Percentiles rank a stretch among this genome's conserved stretches.
Conservation (phyloP, 257 asterid species). For the Solanum habrochaites region DNA sequence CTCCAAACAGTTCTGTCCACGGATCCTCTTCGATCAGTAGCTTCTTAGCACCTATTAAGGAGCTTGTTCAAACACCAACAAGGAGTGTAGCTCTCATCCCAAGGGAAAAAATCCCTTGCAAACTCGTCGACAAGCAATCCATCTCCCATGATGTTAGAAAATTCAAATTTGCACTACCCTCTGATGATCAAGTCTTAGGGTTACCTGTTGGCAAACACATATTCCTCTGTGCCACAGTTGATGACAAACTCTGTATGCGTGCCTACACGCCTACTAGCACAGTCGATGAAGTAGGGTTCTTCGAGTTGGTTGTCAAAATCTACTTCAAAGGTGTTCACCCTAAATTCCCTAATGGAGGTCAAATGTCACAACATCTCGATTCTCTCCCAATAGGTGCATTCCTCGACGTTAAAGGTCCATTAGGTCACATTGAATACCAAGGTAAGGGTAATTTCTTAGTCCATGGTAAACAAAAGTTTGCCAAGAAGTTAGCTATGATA, state of each 20-base stretch:
- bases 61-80: constrained; percentile 8
- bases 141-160: constrained; percentile 68
- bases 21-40: constrained; percentile 30
- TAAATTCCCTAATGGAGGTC: constrained; percentile 77
- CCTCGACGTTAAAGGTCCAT: constrained; percentile 72
- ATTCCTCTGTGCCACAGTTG: constrained; percentile 50
- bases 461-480: constrained; percentile 51
- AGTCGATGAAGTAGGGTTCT: constrained; percentile 51
- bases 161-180: constrained; percentile 58
- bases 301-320: constrained; percentile 68
- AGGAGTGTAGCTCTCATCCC: constrained; percentile 45
- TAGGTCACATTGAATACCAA: constrained; percentile 81
- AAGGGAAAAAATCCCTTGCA: constrained; percentile 60
- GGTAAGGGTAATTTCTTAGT: constrained; percentile 54
- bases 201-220: constrained; percentile 81
- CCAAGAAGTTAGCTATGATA: constrained; percentile 67
- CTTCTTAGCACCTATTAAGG: constrained; percentile 41
- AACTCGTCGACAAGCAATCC: constrained; percentile 35
- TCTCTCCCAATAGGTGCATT: constrained; percentile 33
- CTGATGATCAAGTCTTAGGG: constrained; percentile 59
- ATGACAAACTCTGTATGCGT: constrained; percentile 79
- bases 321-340: constrained; percentile 70
- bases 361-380: constrained; percentile 73
- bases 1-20: constrained; percentile 67
- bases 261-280: constrained; percentile 85